Base-by-base conservation (phyloP, 129 eudicot species). In the Tanacetum coccineum region DNA sequence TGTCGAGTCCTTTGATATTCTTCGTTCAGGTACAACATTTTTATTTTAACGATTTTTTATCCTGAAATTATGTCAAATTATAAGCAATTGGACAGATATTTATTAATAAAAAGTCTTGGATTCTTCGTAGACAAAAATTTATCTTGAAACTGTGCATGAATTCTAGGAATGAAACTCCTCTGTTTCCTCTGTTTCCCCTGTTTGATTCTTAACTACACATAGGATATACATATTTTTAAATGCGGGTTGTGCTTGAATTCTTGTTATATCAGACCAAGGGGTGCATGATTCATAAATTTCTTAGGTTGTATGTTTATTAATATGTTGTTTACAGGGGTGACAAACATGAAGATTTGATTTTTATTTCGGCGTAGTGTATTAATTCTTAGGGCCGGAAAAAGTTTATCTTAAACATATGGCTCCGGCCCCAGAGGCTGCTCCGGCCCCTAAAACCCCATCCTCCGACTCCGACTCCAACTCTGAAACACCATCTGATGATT, bases 371-470 rank as follows among this genome's bases (percentile, higher is more conserved):
- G 10, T 26, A 59, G 65, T 70, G 66, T 10, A 67, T 42, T 59
- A 76, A 50, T 72, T 73, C n/a, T 45, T 42, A 64, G 75, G 72
- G 80, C 75, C 90, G 80, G 84, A 76, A 76, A 47, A 71, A 75
- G 71, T 64, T 62, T 66, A 74, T 74, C 66, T 9, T 39, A 20
- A 36, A 64, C 73, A 32, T 26, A 79, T 83, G 87, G 84, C 74
- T 63, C 67, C 80, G 59, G 51, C 84, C 80, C 83, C 82, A 30
- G 67, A 48, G 45, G 70, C 76, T 77, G 73, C 85, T 81, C 79
- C 79, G 71, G 65, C 80, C 66, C 72, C 62, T 20, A 52, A 73
- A 4, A 62, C 76, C 21, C 67, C 76, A 22, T 54, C 71, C 14
- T 19, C 73, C 52, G 14, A 30, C 14, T 19, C 73, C 52, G 14